Conservation (phyloP, 768 basidiomycete genomes). For the Mycena pura region DNA sequence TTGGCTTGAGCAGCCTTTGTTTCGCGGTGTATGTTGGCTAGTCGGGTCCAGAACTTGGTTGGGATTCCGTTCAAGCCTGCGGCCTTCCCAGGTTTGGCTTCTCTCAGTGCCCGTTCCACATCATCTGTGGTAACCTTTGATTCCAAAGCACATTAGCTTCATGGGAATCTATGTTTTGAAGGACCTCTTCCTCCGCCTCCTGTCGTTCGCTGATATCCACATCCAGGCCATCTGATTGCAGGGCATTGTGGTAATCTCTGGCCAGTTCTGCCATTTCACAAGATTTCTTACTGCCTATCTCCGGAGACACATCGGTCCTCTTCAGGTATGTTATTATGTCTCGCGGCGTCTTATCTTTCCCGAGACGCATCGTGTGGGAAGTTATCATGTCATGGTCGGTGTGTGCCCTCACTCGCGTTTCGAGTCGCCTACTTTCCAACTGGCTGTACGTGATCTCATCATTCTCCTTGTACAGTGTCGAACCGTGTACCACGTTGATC, state of each 20-base stretch:
- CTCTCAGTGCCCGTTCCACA: neutral
- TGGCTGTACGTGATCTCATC: too few relatives aligned
- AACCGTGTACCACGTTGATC: too few relatives aligned
- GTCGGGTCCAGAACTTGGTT: slow-evolving; percentile 6
- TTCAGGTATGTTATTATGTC: neutral
- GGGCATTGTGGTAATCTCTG: slow-evolving; percentile 8
- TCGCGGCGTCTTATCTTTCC: neutral
- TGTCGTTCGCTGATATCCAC: neutral
- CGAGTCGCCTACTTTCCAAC: too few relatives aligned
- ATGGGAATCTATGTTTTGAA: neutral
- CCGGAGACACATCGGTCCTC: neutral
- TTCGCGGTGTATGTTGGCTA: neutral
- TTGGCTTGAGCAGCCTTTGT: neutral
- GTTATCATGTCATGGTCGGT: too few relatives aligned
- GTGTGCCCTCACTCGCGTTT: too few relatives aligned
- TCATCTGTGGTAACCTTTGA: neutral
- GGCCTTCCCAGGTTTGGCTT: neutral
- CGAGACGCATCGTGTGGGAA: too few relatives aligned
- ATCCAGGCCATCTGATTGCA: neutral
- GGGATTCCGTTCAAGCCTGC: slow-evolving; percentile 3
- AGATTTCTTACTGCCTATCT: neutral
- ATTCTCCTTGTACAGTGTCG: too few relatives aligned
- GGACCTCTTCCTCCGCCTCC: neutral
- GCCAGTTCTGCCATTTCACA: slow-evolving; percentile 14
- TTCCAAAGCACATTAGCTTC: neutral